Evolutionary conservation across 2,329 filamentous ascomycete species (phyloP).

Genomic region (Colletotrichum sp.): DNA sequence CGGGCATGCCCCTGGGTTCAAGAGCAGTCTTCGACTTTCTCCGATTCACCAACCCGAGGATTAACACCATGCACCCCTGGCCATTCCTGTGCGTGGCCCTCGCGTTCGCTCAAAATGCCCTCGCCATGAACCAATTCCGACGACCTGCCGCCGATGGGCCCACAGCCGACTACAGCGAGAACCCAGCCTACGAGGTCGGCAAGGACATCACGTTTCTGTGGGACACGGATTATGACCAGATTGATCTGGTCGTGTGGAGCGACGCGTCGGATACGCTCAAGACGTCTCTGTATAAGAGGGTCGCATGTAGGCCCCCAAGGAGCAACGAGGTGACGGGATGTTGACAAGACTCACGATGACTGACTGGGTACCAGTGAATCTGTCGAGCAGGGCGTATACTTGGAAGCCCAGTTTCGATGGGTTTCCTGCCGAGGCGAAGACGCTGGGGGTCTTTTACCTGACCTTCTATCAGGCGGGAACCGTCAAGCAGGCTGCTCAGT

Average conservation of each 20-base stretch:
- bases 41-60: background rate
- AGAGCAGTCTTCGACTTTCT: background rate
- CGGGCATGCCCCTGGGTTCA: background rate
- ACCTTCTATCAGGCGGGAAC: background rate
- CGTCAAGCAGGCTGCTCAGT: background rate
- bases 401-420: background rate
- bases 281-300: background rate
- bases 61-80: background rate
- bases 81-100: background rate
- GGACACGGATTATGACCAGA: background rate
- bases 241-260: background rate
- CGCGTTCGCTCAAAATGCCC: background rate
- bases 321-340: background rate
- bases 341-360: background rate
- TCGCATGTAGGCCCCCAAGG: background rate
- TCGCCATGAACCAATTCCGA: background rate
- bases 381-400: background rate
- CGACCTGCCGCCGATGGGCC: background rate
- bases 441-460: background rate
- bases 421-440: background rate
- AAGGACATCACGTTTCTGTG: background rate
- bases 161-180: background rate
- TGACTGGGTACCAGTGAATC: background rate
- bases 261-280: background rate
- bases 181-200: background rate